Evolutionary conservation across 257 asterid species (phyloP), one percentile per base, ranked within the genome.

Genomic region (Forsythia suspensa): DNA sequence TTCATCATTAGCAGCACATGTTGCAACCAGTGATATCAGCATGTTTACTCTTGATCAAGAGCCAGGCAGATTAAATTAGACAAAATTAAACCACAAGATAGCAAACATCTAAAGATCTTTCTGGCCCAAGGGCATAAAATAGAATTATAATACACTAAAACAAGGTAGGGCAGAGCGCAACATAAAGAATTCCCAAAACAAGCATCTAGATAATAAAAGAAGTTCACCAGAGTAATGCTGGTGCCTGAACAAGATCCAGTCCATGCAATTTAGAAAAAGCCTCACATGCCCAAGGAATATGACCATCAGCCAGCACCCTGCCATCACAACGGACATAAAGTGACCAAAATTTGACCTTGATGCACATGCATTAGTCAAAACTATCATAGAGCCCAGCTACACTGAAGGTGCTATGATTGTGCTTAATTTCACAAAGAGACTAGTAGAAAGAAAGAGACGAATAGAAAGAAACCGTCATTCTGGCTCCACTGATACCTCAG

Each of bases 271-370:
- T 90, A 72, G 98, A 85, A 70, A 96, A 96, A 43, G 97, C 99
- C 87, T 94, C 99, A 18, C 99, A 96, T 7, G 98, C 98, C 99
- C 99, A 96, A 39, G 97, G 91, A 82, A 92, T 86, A 81, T 96
- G 99, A 75, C 97, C 99, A 81, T 96, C 99, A 42, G 99, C 99
- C 86, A 92, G 85, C 73, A 94, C 99, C 88, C 99, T 92, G 94
- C 87, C 76, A 79, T 76, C 69, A 42, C 57, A 72, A 84, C 57
- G 82, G 24, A 76, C 46, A 79, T 42, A 72, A 29, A 42, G 76
- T 29, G 18, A 5, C 66, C 6, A n/a, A 57, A 16, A 57, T 57
- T 15, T 7, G 3, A 48, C 59, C 59, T 48, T 48, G 59, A 48
- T 48, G 8, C 20, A 48, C 59, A 15, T 48, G 15, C 8, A 4